Evolutionary conservation across 345 rosid species (phyloP).

Genomic region (Orychophragmus violaceus): DNA sequence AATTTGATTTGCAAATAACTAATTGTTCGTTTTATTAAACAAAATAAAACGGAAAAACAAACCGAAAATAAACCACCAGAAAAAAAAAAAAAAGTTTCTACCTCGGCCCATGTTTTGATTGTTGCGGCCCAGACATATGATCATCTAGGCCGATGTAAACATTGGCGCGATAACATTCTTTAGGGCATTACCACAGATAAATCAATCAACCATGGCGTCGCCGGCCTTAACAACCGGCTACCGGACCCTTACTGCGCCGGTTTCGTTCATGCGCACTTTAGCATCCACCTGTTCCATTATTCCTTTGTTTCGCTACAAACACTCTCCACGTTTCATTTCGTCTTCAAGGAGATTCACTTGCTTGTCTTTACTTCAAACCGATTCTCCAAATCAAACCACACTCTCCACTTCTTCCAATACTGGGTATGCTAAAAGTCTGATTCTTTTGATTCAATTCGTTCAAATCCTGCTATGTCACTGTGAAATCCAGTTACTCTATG

Average conservation of each 20-base stretch:
- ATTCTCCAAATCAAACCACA: slow-evolving; percentile 18
- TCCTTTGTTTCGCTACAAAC: slow-evolving; percentile 12
- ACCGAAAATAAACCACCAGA: background rate
- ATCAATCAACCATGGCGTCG: slow-evolving; percentile 36
- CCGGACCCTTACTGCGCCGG: slow-evolving; percentile 39
- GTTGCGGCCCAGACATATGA: background rate
- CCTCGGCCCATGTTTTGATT: background rate
- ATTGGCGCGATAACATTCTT: slow-evolving; percentile 21
- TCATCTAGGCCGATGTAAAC: background rate
- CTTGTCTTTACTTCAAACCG: slow-evolving; percentile 35
- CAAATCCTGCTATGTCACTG: background rate
- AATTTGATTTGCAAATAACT: too few relatives aligned
- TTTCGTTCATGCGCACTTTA: slow-evolving; percentile 35
- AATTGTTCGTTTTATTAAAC: background rate
- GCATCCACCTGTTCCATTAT: slow-evolving; percentile 24
- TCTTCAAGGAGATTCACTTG: slow-evolving; percentile 29
- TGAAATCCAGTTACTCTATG: background rate
- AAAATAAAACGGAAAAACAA: background rate
- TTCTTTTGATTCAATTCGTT: background rate
- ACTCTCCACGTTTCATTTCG: slow-evolving; percentile 10
- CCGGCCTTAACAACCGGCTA: slow-evolving; percentile 36
- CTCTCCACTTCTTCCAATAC: slow-evolving; percentile 30
- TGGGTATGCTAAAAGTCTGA: slow-evolving; percentile 38
- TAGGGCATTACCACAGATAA: slow-evolving; percentile 2
- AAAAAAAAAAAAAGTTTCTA: background rate